phyloP scores from a whole-genome alignment of 2,329 filamentous ascomycete species.

The Leptographium wingfieldii region DNA sequence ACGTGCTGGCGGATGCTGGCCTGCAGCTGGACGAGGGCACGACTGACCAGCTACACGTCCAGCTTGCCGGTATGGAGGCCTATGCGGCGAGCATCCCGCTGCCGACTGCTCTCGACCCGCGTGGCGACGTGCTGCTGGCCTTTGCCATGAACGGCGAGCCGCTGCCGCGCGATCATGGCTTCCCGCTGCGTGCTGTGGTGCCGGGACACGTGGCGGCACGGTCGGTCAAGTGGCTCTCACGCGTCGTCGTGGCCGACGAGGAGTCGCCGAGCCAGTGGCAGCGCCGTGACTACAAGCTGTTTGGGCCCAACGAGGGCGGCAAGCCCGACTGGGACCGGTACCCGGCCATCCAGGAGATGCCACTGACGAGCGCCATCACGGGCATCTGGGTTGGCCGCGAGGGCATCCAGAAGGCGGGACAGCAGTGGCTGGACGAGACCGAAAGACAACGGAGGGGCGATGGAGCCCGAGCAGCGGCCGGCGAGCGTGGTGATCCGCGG shows the following conservation, averaged over 20 bases:
- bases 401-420: constrained; percentile 14
- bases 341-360: constrained; percentile 55
- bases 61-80: constrained; percentile 46
- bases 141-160: constrained; percentile 55
- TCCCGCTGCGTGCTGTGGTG: constrained; percentile 47
- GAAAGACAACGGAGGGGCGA: neutral
- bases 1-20: constrained; percentile 44
- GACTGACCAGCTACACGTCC: constrained; percentile 32
- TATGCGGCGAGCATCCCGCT: constrained; percentile 51
- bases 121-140: constrained; percentile 52
- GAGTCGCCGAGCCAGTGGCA: constrained; percentile 56
- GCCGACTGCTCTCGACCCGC: constrained; percentile 42
- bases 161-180: constrained; percentile 53
- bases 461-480: constrained; percentile 6
- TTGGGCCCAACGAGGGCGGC: constrained; percentile 47
- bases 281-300: constrained; percentile 55
- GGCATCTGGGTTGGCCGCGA: constrained; percentile 27
- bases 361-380: constrained; percentile 55
- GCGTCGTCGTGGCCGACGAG: constrained; percentile 51
- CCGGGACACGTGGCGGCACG: constrained; percentile 55
- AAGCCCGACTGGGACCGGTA: constrained; percentile 50
- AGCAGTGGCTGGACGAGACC: neutral
- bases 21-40: constrained; percentile 18
- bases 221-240: constrained; percentile 57
- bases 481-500: constrained; percentile 7